These are phyloP conservation scores for Tylopilus vinaceipallidus DNA, from an alignment of 768 basidiomycete genomes.

Conservation along the genomic window DNA sequence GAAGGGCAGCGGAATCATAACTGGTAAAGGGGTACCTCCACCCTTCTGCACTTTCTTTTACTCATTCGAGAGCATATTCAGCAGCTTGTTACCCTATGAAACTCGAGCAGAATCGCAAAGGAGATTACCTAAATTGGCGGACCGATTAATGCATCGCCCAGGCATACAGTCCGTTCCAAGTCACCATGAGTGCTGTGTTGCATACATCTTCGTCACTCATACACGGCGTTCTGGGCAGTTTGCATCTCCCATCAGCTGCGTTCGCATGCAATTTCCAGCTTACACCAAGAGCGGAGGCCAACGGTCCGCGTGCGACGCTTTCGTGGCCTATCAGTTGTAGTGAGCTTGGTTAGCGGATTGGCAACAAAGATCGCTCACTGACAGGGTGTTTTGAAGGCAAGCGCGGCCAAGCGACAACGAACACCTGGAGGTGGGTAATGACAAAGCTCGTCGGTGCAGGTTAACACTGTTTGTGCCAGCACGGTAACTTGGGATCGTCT, in stretches of 20 bases:
- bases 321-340: conserved; percentile 59
- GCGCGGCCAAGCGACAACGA: conserved; percentile 1
- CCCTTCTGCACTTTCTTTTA: too few species aligned
- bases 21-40: too few species aligned
- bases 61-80: too few species aligned
- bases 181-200: too few species aligned
- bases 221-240: neutral
- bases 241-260: neutral
- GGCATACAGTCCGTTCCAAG: neutral
- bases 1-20: too few species aligned
- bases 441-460: neutral
- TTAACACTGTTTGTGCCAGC: neutral
- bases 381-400: conserved; percentile 21
- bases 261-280: conserved; percentile 36
- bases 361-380: conserved; percentile 18
- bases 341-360: neutral
- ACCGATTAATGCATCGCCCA: too few species aligned
- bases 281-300: conserved; percentile 67
- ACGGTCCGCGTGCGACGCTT: conserved; percentile 77
- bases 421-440: conserved; percentile 8
- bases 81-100: too few species aligned
- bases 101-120: too few species aligned
- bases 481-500: neutral
- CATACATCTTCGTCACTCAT: neutral
- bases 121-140: too few species aligned